Evolutionary conservation across 352 stramenopile species (phyloP).

Genomic region (Aphanomyces cochlioides): DNA sequence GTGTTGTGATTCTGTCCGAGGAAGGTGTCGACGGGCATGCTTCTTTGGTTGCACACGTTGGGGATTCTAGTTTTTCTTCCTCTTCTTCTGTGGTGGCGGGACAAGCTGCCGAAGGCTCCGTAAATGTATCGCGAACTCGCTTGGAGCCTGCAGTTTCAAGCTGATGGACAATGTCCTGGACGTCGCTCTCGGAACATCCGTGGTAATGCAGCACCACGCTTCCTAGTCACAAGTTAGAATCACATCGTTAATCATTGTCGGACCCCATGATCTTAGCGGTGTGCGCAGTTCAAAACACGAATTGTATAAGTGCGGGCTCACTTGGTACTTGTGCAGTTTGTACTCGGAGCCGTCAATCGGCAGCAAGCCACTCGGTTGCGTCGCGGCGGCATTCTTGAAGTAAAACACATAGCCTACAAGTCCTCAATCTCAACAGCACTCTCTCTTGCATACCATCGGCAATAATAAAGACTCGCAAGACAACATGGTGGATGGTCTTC

Average conservation of each 20-base stretch:
- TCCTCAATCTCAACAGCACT: neutral
- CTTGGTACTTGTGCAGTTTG: conserved; percentile 67
- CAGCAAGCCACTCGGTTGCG: conserved; percentile 58
- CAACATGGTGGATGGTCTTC: conserved; percentile 56
- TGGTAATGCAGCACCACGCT: conserved; percentile 76
- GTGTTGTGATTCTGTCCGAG: neutral
- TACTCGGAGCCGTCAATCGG: conserved; percentile 62
- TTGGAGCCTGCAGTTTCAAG: conserved; percentile 48
- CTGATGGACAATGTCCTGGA: conserved; percentile 50
- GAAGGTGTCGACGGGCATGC: conserved; percentile 1
- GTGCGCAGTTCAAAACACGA: conserved; percentile 72
- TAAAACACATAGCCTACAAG: conserved; percentile 70
- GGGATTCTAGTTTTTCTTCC: neutral
- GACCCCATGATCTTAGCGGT: conserved; percentile 57
- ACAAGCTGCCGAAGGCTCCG: conserved; percentile 7
- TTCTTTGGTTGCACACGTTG: neutral
- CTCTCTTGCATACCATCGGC: conserved; percentile 45
- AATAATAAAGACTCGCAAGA: conserved; percentile 72
- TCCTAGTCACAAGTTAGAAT: conserved; percentile 32
- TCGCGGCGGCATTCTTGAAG: conserved; percentile 53
- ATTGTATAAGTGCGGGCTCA: conserved; percentile 54
- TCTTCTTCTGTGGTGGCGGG: neutral
- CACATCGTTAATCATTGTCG: neutral
- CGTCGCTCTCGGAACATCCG: conserved; percentile 42
- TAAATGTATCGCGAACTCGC: conserved; percentile 20